These are phyloP conservation scores for Butyriboletus loyo DNA, from an alignment of 768 basidiomycete genomes.

Conservation along the genomic window DNA sequence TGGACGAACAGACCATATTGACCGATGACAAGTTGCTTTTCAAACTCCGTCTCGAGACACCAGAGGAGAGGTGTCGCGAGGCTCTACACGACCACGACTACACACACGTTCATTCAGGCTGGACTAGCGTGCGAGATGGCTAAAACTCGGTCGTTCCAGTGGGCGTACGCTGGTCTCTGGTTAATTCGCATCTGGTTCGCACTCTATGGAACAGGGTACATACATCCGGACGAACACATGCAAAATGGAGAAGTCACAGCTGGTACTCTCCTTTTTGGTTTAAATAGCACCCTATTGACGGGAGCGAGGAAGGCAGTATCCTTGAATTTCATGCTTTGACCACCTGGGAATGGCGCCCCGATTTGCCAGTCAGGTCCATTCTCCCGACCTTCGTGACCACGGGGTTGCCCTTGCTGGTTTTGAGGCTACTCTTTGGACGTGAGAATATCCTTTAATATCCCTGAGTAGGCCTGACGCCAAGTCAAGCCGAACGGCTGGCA, in stretches of 20 bases:
- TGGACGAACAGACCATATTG: constrained; percentile 27
- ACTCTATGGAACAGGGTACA: constrained; percentile 35
- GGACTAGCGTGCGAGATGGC: constrained; percentile 5
- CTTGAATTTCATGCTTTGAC: constrained; percentile 26
- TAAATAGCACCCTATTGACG: constrained; percentile 4
- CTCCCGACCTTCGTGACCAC: constrained; percentile 33
- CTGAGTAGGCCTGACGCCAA: constrained; percentile 2
- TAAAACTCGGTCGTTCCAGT: constrained; percentile 13
- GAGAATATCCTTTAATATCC: constrained; percentile 7
- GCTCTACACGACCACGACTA: not conserved
- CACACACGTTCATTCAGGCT: not conserved
- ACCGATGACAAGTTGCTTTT: constrained; percentile 20
- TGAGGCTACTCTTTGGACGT: constrained; percentile 22
- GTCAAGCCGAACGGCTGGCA: constrained; percentile 10
- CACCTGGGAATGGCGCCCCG: constrained; percentile 39
- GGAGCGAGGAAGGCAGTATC: constrained; percentile 22
- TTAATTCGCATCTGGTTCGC: constrained; percentile 30
- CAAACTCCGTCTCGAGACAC: constrained; percentile 23
- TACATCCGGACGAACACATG: constrained; percentile 42
- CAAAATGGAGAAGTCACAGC: constrained; percentile 40
- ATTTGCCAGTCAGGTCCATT: constrained; percentile 36
- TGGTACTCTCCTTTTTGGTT: constrained; percentile 23
- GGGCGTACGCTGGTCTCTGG: constrained; percentile 25
- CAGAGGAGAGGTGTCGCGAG: no score
- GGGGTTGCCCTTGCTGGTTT: constrained; percentile 29